Conservation (phyloP, 306 rosid species). For the Pterocarpus santalinus region DNA sequence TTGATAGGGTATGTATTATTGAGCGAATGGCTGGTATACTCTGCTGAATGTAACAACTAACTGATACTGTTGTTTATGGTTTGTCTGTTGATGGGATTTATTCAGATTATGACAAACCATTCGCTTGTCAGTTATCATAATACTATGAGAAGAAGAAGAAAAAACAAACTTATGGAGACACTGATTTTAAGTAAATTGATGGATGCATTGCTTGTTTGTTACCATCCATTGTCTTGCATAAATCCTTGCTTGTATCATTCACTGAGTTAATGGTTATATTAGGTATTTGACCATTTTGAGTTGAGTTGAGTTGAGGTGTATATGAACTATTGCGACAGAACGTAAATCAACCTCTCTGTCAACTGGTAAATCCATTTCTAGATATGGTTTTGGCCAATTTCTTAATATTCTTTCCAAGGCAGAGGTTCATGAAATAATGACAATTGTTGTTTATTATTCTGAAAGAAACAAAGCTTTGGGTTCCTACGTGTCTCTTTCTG, state of each 20-base stretch:
- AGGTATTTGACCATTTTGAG: not conserved
- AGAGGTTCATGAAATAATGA: constrained; percentile 23
- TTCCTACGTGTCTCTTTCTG: not conserved
- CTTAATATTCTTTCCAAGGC: constrained; percentile 1
- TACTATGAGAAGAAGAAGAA: not conserved
- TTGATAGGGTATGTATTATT: not conserved
- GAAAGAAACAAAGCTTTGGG: not conserved
- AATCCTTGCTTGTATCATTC: not conserved
- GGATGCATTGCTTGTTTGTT: not conserved
- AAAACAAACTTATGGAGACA: not conserved
- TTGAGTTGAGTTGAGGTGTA: constrained; percentile 7
- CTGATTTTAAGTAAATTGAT: not conserved
- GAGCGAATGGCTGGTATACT: constrained; percentile 1
- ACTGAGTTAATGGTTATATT: not conserved
- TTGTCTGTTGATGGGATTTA: constrained; percentile 18
- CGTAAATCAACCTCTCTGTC: not conserved
- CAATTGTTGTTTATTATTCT: not conserved
- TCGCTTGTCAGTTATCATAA: not conserved
- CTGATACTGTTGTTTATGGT: not conserved
- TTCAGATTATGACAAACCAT: constrained; percentile 3
- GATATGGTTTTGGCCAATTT: constrained; percentile 15
- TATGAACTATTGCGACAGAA: not conserved
- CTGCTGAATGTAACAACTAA: not conserved
- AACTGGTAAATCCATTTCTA: not conserved
- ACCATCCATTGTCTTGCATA: not conserved